A percentile compares a stretch with the other conserved stretches of the same genome.
phyloP scores from a whole-genome alignment of 2,329 filamentous ascomycete species.

The Polychaeton citri region DNA sequence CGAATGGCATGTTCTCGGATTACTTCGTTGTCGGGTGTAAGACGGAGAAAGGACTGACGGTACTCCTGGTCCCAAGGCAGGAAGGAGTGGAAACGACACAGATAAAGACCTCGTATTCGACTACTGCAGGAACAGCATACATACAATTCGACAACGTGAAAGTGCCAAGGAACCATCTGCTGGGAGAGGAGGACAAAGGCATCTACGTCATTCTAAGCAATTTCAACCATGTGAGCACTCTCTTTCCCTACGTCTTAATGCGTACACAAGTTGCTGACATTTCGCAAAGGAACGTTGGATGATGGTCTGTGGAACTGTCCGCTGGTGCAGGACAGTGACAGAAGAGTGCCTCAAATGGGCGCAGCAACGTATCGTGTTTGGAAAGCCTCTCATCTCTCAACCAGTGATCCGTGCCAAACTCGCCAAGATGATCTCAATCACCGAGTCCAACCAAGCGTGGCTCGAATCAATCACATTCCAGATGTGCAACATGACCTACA shows the following conservation, averaged over 20 bases:
- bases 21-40: constrained; percentile 74
- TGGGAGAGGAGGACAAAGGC: constrained; percentile 75
- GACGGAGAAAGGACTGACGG: constrained; percentile 66
- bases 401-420: constrained; percentile 74
- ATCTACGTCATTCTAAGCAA: constrained; percentile 75
- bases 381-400: constrained; percentile 69
- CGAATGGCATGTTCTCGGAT: constrained; percentile 65
- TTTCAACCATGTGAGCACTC: constrained; percentile 57
- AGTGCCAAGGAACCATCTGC: constrained; percentile 63
- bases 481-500: constrained; percentile 75
- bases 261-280: constrained; percentile 1
- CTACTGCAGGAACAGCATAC: constrained; percentile 63
- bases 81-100: constrained; percentile 63
- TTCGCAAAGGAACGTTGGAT: constrained; percentile 20
- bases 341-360: constrained; percentile 83
- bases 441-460: constrained; percentile 76
- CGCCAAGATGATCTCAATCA: constrained; percentile 73
- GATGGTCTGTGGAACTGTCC: constrained; percentile 42
- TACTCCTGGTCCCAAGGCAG: constrained; percentile 60
- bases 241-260: too few species aligned
- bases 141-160: constrained; percentile 79
- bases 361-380: constrained; percentile 74
- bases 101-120: constrained; percentile 73
- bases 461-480: constrained; percentile 75
- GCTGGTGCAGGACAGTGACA: constrained; percentile 53